Evolutionary conservation across 2,329 filamentous ascomycete genomes (phyloP), one percentile per base, ranked within the genome.

Genomic region (Alternaria dauci): DNA sequence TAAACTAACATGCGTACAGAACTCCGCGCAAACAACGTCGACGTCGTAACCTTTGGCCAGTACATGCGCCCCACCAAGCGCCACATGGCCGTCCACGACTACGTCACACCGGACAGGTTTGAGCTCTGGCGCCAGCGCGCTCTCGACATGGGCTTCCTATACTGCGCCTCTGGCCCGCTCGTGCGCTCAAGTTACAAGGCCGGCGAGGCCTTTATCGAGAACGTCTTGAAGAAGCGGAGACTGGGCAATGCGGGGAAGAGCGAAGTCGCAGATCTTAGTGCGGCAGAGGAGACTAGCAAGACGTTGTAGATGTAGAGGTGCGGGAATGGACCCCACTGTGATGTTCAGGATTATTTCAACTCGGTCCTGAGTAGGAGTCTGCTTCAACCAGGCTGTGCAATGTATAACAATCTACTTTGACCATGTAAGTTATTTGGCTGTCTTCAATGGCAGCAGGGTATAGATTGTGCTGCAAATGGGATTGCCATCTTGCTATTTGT

Each of bases 51-150:
- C 0, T 99, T 99, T 70, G 95, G 95, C n/a, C 95, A 99, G 83
- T 99, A 99, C 83, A 99, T 99, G 95, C 92, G 94, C 11, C 95
- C 95, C 2, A 99, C 95, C 5, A 99, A 98, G 85, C 88, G 94
- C 44, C 95, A 99, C 79, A 94, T 99, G 88, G 90, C 96, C 79
- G 95, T 99, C 32, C 91, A 96, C 74, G 93, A 94, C 78, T 99
- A 99, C 78, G 87, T 99, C 47, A 94, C 93, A 0, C 95, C 95
- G 1, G 92, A 91, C 63, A 89, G 90, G 64, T 99, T 99, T 76
- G 94, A 98, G 75, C 83, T 91, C 73, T 99, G 95, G 95, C 88
- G 91, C 62, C 88, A 93, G 81, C 88, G 93, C 52, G 94, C 95
- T 39, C 84, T 98, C 46, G 93, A 97, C 64, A 88, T 98, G 89